Conservation (phyloP, 1,139 yeast species). For the Yamadazyma membranifaciens region DNA sequence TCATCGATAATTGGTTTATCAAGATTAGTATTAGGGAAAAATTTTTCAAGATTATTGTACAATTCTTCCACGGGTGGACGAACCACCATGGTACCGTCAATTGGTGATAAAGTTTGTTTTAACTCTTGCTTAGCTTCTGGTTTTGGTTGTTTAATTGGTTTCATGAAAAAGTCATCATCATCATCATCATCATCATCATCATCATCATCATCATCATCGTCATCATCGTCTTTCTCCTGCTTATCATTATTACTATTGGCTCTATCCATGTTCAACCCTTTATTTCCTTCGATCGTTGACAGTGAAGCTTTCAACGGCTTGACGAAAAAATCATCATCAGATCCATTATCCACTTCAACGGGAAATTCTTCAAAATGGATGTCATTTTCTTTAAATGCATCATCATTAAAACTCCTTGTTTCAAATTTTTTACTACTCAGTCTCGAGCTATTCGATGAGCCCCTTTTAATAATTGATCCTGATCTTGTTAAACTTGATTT, state of each 20-base stretch:
- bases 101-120: background rate
- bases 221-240: too few species aligned
- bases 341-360: conserved; percentile 38
- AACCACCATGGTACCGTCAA: conserved; percentile 40
- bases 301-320: conserved; percentile 33
- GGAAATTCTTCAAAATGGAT: conserved; percentile 78
- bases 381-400: conserved; percentile 64
- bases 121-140: background rate
- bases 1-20: conserved; percentile 91
- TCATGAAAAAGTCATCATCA: conserved; percentile 29
- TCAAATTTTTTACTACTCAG: conserved; percentile 19
- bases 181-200: conserved; percentile 22
- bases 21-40: conserved; percentile 89
- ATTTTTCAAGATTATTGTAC: conserved; percentile 84
- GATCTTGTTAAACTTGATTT: conserved; percentile 14
- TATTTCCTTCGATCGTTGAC: background rate
- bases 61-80: conserved; percentile 96
- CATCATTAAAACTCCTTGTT: conserved; percentile 23
- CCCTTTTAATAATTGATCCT: conserved; percentile 10
- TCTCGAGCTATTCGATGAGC: conserved; percentile 10
- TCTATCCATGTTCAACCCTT: conserved; percentile 1
- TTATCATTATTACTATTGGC: conserved; percentile 1
- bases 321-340: conserved; percentile 61
- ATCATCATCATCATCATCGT: conserved; percentile 17
- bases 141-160: conserved; percentile 18